Evolutionary conservation across 441 rosid genomes (phyloP).

Genomic region (Aleurites moluccanus): DNA sequence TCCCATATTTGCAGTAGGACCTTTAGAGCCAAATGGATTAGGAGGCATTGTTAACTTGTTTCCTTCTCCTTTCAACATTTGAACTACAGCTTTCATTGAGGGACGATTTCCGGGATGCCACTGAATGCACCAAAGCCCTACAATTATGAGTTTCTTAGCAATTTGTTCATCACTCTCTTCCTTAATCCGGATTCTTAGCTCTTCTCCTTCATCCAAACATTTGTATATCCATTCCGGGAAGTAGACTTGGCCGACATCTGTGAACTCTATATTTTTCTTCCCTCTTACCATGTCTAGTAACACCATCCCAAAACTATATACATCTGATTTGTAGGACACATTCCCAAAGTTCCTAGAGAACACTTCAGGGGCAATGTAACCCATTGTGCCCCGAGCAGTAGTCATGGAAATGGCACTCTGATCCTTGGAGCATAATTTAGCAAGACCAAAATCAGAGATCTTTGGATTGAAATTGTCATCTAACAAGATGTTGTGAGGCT

Average conservation of each 20-base stretch:
- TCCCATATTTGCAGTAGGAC: not conserved
- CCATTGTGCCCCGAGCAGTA: constrained; percentile 27
- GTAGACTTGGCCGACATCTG: constrained; percentile 10
- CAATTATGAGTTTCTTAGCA: constrained; percentile 32
- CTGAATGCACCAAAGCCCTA: constrained; percentile 35
- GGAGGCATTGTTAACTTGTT: constrained; percentile 29
- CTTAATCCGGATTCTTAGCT: constrained; percentile 18
- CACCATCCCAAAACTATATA: constrained; percentile 30
- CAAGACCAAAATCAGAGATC: constrained; percentile 19
- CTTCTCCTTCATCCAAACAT: constrained; percentile 28
- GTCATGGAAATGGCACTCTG: constrained; percentile 24
- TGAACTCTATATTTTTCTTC: constrained; percentile 13
- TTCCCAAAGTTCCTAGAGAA: constrained; percentile 28
- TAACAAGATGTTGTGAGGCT: constrained; percentile 19
- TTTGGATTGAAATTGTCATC: constrained; percentile 23
- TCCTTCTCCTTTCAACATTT: constrained; percentile 34
- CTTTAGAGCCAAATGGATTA: constrained; percentile 31
- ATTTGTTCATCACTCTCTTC: constrained; percentile 27
- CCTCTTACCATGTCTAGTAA: constrained; percentile 27
- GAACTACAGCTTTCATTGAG: constrained; percentile 32
- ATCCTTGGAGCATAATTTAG: constrained; percentile 22
- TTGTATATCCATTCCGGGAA: constrained; percentile 26
- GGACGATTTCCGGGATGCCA: constrained; percentile 36
- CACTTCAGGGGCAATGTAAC: constrained; percentile 28
- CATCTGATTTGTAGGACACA: constrained; percentile 30